Evolutionary conservation across 768 basidiomycete species (phyloP).

Genomic region (Polyporus arcularius): DNA sequence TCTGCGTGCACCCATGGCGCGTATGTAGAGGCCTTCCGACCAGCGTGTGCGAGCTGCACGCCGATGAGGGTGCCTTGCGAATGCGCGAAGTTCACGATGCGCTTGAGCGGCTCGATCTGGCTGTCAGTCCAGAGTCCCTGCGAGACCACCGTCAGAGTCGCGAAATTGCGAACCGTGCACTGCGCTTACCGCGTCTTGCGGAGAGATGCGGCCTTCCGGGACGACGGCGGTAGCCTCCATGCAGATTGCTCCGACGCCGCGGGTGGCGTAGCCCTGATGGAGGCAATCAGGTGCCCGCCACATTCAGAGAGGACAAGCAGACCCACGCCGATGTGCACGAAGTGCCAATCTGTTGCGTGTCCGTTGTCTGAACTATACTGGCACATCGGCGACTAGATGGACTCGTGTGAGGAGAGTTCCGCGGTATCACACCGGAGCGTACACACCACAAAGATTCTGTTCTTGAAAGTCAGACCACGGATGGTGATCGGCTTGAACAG

Average conservation of each 20-base stretch:
- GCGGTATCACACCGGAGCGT: not conserved
- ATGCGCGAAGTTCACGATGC: constrained; percentile 75
- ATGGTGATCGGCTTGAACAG: constrained; percentile 71
- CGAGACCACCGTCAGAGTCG: not conserved
- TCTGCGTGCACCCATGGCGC: constrained; percentile 64
- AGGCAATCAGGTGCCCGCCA: not conserved
- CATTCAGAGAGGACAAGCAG: not conserved
- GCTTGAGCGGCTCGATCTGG: constrained; percentile 69
- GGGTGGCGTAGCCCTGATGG: constrained; percentile 58
- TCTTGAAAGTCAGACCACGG: constrained; percentile 65
- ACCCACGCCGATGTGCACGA: constrained; percentile 71
- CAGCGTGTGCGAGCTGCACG: constrained; percentile 78
- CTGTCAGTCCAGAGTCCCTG: constrained; percentile 75
- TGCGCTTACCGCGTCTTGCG: constrained; percentile 62
- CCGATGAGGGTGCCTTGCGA: constrained; percentile 71
- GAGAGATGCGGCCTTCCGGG: constrained; percentile 76
- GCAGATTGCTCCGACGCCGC: constrained; percentile 69
- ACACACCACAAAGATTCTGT: constrained; percentile 69
- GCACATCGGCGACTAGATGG: constrained; percentile 71
- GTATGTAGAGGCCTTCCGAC: constrained; percentile 70
- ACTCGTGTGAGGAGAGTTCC: not conserved
- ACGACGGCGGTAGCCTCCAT: constrained; percentile 77
- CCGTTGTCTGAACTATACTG: constrained; percentile 77
- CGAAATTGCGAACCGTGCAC: not conserved
- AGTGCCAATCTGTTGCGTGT: constrained; percentile 80